Evolutionary conservation across 768 basidiomycete species (phyloP).

Genomic region (Lactifluus volemus): DNA sequence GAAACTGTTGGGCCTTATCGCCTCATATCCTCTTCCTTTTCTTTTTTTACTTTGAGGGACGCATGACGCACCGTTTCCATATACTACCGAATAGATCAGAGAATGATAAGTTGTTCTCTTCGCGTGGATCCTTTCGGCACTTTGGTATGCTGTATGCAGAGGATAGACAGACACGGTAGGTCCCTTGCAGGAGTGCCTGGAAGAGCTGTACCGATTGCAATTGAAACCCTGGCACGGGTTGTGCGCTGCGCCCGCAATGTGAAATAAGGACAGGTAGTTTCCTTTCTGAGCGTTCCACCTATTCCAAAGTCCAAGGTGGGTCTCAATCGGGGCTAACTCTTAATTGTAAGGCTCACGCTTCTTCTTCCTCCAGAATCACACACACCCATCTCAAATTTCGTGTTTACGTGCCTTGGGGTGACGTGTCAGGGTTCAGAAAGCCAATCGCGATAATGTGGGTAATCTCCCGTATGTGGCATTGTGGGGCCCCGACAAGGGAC

Average conservation of each 20-base stretch:
- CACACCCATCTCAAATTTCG: background rate
- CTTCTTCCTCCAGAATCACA: background rate
- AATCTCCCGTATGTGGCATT: background rate
- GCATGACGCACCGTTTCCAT: background rate
- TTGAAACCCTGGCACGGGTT: no score
- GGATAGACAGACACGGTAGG: no score
- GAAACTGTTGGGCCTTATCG: background rate
- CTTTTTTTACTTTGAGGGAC: background rate
- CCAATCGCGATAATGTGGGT: background rate
- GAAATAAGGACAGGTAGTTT: background rate
- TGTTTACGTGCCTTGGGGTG: no score
- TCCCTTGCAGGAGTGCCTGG: no score
- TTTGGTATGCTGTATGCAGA: background rate
- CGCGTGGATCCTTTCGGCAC: background rate
- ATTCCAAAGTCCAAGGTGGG: background rate
- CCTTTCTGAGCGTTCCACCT: background rate
- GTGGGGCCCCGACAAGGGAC: slow-evolving; percentile 1
- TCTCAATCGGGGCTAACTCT: background rate
- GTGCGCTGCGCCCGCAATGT: background rate
- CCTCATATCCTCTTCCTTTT: background rate
- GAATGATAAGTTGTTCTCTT: no score
- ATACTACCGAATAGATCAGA: background rate
- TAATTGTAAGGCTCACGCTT: background rate
- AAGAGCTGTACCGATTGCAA: no score
- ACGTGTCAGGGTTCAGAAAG: slow-evolving; percentile 4